Base-by-base conservation (phyloP, 495 filamentous ascomycete species). In the Wilcoxina mikolae region DNA sequence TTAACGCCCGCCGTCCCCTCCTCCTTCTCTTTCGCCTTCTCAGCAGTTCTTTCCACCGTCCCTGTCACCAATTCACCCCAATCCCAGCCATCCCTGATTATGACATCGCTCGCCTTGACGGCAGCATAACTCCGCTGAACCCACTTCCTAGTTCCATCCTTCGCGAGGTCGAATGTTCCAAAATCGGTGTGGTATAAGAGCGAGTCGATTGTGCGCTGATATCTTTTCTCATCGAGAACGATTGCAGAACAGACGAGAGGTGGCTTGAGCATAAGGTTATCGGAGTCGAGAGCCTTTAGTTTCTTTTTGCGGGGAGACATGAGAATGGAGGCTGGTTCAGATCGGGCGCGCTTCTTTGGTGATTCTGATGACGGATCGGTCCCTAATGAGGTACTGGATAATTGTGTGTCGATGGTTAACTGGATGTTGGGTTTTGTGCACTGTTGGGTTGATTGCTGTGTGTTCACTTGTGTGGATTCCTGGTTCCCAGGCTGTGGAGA, bases 181-280 rank as follows among this genome's bases (percentile, higher is more conserved):
- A 95, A 95, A 65, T 95, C 86, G 12, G 89, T 76, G 23, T 82
- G 78, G n/a, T 62, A 57, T n/a, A 95, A 75, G 1, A 98, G 72
- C 29, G 86, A 69, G 58, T 93, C 83, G 53, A 80, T 77, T n/a
- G 81, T 78, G 9, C 78, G 74, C 55, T 84, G 81, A 69, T 94
- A 98, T 35, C 80, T 78, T 51, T 73, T 73, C 31, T 85, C 81
- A 33, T 74, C 73, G 83, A 91, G 56, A 69, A 73, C 60, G 83
- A 91, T 49, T 81, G 78, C 1, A 73, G 73, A 15, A 12, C 0
- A 75, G 80, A 7, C 69, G 64, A 35, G 70, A 71, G 3, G 72
- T 72, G 5, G 60, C 60, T 22, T 72, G 59, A 41, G 62, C 53
- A 27, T 69, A 57, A 41, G 68, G 67, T 38, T 64, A 69, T 5